Evolutionary conservation across 2,329 filamentous ascomycete species (phyloP).

Genomic region (Rhynchosporium agropyri): DNA sequence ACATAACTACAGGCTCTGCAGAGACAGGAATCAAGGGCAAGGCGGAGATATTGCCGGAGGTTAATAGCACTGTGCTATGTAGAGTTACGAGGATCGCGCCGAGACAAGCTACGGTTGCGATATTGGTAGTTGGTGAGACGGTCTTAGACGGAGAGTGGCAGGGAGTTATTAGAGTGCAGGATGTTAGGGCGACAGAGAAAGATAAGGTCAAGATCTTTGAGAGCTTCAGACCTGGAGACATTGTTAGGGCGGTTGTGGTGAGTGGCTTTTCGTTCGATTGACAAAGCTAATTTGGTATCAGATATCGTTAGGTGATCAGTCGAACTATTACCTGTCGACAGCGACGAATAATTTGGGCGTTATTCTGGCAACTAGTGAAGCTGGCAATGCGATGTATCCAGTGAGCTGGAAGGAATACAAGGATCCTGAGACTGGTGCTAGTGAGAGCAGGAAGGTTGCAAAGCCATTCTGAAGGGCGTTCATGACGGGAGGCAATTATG

Average conservation of each 20-base stretch:
- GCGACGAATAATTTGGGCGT: slow-evolving; percentile 90
- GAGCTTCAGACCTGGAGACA: slow-evolving; percentile 88
- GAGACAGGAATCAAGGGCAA: slow-evolving; percentile 44
- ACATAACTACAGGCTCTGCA: slow-evolving; percentile 25
- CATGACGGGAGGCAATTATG: not conserved
- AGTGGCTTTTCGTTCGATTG: slow-evolving; percentile 2
- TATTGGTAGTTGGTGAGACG: slow-evolving; percentile 76
- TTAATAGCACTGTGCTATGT: slow-evolving; percentile 79
- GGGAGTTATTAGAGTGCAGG: slow-evolving; percentile 83
- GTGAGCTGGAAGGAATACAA: slow-evolving; percentile 94
- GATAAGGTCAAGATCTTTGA: slow-evolving; percentile 91
- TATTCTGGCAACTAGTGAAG: slow-evolving; percentile 87
- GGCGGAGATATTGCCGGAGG: slow-evolving; percentile 77
- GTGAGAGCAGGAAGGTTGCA: slow-evolving; percentile 87
- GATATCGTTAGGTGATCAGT: slow-evolving; percentile 91
- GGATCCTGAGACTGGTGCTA: slow-evolving; percentile 75
- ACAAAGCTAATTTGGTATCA: slow-evolving; percentile 48
- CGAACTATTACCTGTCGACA: slow-evolving; percentile 93
- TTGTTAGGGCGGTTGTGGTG: slow-evolving; percentile 83
- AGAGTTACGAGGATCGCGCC: slow-evolving; percentile 84
- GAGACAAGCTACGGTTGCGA: slow-evolving; percentile 82
- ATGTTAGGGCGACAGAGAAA: slow-evolving; percentile 93
- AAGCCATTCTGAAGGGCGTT: slow-evolving; percentile 69
- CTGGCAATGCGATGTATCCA: slow-evolving; percentile 87
- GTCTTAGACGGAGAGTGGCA: slow-evolving; percentile 81